phyloP scores from a whole-genome alignment of 179 eudicot genomes.

The Silene noctiflora region DNA sequence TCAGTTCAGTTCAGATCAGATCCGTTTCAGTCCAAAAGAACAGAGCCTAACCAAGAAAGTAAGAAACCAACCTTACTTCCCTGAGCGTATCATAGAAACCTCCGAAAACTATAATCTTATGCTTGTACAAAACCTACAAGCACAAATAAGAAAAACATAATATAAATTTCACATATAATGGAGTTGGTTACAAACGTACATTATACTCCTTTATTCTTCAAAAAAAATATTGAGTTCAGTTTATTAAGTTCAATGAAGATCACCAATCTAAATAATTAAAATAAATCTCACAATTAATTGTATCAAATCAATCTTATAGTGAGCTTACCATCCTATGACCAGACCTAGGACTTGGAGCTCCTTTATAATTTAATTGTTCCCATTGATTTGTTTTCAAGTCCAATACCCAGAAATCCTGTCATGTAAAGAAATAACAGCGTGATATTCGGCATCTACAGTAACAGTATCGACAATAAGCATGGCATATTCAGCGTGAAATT shows the following conservation, averaged over 20 bases:
- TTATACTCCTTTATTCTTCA: too few species aligned
- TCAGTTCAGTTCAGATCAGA: too few species aligned
- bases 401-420: conserved; percentile 89
- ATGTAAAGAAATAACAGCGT: background rate
- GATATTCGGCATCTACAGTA: background rate
- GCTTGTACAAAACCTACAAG: conserved; percentile 90
- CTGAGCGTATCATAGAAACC: conserved; percentile 98
- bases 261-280: background rate
- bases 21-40: too few species aligned
- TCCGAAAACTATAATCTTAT: conserved; percentile 92
- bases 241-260: background rate
- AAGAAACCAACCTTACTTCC: conserved; percentile 84
- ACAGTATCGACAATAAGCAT: background rate
- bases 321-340: conserved; percentile 93
- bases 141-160: conserved; percentile 1
- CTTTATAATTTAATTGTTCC: conserved; percentile 95
- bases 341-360: conserved; percentile 94
- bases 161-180: too few species aligned
- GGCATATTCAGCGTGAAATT: background rate
- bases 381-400: conserved; percentile 97
- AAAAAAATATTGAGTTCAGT: background rate
- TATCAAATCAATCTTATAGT: background rate
- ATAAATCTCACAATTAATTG: background rate
- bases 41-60: conserved; percentile 10
- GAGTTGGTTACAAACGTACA: too few species aligned